A percentile compares a stretch with the other conserved stretches of the same genome.
Evolutionary conservation across 163 green algal genomes (phyloP).

Genomic region (Chlorella variabilis): DNA sequence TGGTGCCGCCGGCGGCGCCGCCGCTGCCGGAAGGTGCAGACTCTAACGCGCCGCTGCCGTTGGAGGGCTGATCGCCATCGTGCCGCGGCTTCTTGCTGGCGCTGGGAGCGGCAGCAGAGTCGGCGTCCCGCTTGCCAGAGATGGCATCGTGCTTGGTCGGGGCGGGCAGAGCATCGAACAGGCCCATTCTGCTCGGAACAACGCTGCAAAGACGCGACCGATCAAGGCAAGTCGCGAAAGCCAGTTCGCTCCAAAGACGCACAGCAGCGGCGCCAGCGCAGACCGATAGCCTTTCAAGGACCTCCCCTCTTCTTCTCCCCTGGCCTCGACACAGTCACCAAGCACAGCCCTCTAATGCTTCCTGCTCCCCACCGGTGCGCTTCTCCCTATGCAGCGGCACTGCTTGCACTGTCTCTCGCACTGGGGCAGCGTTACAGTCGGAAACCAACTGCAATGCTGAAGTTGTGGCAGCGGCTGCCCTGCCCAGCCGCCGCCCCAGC

Average conservation of each 20-base stretch:
- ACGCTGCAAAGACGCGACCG: neutral
- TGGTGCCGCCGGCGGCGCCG: neutral
- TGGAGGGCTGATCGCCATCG: neutral
- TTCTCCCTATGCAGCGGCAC: no score
- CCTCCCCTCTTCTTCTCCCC: no score
- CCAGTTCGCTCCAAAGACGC: no score
- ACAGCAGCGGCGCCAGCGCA: neutral
- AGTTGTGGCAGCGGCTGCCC: constrained; percentile 3
- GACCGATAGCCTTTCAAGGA: no score
- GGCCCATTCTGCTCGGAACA: neutral
- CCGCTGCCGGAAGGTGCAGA: neutral
- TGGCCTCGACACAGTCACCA: no score
- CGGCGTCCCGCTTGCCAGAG: neutral
- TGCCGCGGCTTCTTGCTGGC: neutral
- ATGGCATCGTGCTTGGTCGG: neutral
- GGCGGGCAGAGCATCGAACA: constrained; percentile 22
- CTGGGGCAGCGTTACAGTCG: no score
- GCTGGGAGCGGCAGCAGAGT: neutral
- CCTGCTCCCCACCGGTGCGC: no score
- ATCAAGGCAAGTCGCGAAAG: no score
- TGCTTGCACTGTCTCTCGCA: no score
- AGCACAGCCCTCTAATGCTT: no score
- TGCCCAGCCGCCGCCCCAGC: neutral
- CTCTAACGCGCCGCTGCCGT: no score
- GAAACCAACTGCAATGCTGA: no score